Percentiles rank a stretch among this genome's conserved stretches.
These are phyloP conservation scores for Aspergillus novoparasiticus DNA, from an alignment of 2,329 filamentous ascomycete genomes.

Conservation along the genomic window DNA sequence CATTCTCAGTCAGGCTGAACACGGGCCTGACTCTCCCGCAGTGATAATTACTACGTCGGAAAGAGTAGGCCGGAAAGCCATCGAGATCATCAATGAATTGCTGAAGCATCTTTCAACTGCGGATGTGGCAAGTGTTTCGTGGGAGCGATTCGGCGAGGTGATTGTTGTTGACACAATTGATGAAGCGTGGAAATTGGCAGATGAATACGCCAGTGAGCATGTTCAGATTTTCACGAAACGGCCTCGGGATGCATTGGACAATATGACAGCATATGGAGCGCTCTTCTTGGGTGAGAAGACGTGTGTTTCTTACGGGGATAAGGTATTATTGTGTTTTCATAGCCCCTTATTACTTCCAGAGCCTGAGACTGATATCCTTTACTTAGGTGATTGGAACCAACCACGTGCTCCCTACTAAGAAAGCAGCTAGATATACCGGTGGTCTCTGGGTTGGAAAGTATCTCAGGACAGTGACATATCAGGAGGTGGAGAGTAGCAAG, in stretches of 20 bases:
- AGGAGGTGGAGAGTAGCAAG: conserved; percentile 49
- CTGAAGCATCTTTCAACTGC: background rate
- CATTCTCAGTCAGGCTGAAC: background rate
- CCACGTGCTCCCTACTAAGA: conserved; percentile 55
- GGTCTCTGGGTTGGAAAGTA: conserved; percentile 61
- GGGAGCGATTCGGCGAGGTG: background rate
- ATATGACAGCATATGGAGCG: conserved; percentile 56
- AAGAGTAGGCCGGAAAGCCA: background rate
- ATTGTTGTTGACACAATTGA: background rate
- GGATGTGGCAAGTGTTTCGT: background rate
- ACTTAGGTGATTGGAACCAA: conserved; percentile 55
- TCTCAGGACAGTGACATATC: conserved; percentile 56
- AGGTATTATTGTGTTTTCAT: conserved; percentile 36
- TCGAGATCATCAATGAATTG: background rate
- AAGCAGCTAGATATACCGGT: conserved; percentile 53
- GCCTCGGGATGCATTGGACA: conserved; percentile 52
- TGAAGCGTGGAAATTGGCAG: background rate
- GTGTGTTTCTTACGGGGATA: conserved; percentile 58
- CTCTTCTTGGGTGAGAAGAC: conserved; percentile 56
- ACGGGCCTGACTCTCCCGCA: background rate
- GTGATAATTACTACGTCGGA: background rate
- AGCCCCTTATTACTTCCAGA: background rate
- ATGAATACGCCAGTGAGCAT: background rate
- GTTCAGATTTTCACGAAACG: conserved; percentile 39
- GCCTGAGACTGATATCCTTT: background rate